phyloP scores from a whole-genome alignment of 2,329 filamentous ascomycete species.

The Fusarium mexicanum region DNA sequence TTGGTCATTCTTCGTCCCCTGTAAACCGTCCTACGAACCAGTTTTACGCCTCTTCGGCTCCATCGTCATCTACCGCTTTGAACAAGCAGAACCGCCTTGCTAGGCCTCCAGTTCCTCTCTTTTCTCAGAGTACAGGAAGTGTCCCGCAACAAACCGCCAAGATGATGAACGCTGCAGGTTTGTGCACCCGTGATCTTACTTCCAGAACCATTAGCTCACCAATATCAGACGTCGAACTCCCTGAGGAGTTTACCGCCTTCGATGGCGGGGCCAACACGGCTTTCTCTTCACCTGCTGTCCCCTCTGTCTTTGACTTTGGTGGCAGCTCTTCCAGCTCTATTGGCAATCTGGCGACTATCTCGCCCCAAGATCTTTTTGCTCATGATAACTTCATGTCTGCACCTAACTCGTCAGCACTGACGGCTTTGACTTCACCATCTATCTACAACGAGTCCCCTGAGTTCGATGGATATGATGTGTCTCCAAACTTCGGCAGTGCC shows the following conservation, averaged over 20 bases:
- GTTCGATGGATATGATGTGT: conserved; percentile 79
- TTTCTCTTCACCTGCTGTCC: conserved; percentile 64
- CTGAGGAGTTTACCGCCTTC: conserved; percentile 68
- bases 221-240: conserved; percentile 64
- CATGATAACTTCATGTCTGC: conserved; percentile 76
- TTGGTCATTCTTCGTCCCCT: conserved; percentile 65
- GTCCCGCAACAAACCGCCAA: conserved; percentile 57
- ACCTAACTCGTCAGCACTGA: conserved; percentile 83
- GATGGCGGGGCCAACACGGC: conserved; percentile 61
- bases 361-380: conserved; percentile 82
- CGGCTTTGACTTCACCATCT: conserved; percentile 87
- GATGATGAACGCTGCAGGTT: conserved; percentile 58
- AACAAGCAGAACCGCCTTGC: conserved; percentile 62
- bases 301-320: conserved; percentile 61
- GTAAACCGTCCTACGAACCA: conserved; percentile 66
- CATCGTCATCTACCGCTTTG: conserved; percentile 67
- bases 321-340: conserved; percentile 59
- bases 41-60: conserved; percentile 75
- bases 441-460: conserved; percentile 80
- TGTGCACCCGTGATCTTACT: conserved; percentile 13
- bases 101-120: conserved; percentile 78
- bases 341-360: conserved; percentile 76
- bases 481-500: conserved; percentile 75
- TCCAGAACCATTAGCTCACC: conserved; percentile 46
- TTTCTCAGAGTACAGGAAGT: conserved; percentile 68